A percentile compares a stretch with the other conserved stretches of the same genome.
Conservation (phyloP, 2,329 filamentous ascomycete genomes). For the Colletotrichum simmondsii region DNA sequence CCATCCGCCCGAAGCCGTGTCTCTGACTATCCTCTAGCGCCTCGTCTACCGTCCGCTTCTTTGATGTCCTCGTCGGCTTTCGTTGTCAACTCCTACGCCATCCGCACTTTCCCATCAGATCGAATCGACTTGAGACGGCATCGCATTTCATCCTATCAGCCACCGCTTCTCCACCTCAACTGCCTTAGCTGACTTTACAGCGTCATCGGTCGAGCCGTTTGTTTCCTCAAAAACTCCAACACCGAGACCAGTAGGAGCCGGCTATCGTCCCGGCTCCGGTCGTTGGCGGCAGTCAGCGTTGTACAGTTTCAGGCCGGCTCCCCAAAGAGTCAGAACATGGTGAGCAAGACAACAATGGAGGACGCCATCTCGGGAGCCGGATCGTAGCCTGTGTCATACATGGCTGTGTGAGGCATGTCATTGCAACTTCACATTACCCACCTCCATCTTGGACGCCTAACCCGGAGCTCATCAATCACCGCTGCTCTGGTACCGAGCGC, state of each 20-base stretch:
- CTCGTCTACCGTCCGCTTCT: neutral
- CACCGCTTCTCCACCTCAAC: neutral
- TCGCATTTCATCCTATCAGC: neutral
- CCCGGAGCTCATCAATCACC: neutral
- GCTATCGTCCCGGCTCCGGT: neutral
- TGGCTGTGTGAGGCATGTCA: neutral
- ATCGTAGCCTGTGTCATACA: neutral
- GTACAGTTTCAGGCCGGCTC: constrained; percentile 20
- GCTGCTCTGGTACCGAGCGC: constrained; percentile 1
- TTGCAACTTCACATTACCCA: neutral
- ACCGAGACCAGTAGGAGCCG: neutral
- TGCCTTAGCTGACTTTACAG: neutral
- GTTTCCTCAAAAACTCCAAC: neutral
- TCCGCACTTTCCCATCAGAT: neutral
- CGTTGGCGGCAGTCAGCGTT: neutral
- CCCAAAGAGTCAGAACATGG: neutral
- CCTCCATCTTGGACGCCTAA: neutral
- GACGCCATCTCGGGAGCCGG: neutral
- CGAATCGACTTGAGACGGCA: neutral
- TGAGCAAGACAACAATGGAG: constrained; percentile 11
- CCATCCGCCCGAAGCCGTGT: constrained; percentile 5
- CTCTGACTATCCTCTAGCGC: neutral
- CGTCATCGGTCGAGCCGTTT: neutral
- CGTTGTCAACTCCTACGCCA: neutral
- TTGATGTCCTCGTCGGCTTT: neutral